Conservation (phyloP, 768 basidiomycete species). For the Mycena galericulata region DNA sequence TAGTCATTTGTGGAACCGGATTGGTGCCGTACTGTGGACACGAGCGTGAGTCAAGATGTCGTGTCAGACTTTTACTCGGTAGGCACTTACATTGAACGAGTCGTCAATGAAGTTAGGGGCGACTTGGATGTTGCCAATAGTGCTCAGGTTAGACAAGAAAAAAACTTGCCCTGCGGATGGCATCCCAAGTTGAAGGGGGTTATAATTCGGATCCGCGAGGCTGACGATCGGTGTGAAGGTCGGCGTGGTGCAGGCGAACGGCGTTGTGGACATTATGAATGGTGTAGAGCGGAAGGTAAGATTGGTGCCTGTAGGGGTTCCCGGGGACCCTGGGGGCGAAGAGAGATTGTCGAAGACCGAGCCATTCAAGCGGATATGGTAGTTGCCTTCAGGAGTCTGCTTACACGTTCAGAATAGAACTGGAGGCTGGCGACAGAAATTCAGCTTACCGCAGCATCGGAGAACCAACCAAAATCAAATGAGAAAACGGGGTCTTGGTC, state of each 20-base stretch:
- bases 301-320: not conserved
- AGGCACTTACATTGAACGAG: not conserved
- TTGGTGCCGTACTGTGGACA: not conserved
- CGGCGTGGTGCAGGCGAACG: slow-evolving; percentile 7
- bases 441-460: not conserved
- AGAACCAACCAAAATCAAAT: not conserved
- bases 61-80: not conserved
- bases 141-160: slow-evolving; percentile 1
- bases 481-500: not conserved
- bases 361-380: slow-evolving; percentile 20
- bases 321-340: not conserved
- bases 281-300: slow-evolving; percentile 1
- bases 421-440: not conserved
- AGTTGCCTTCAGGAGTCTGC: slow-evolving; percentile 15
- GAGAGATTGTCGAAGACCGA: not conserved
- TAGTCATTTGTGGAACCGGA: not conserved
- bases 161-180: not conserved
- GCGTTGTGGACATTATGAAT: not conserved
- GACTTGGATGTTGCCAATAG: not conserved
- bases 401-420: too few species aligned
- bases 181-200: not conserved
- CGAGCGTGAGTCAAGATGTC: not conserved
- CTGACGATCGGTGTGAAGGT: not conserved
- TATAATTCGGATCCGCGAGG: not conserved
- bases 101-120: not conserved